phyloP scores from a whole-genome alignment of 2,329 filamentous ascomycete genomes.

The Pyrenochaeta sp. region DNA sequence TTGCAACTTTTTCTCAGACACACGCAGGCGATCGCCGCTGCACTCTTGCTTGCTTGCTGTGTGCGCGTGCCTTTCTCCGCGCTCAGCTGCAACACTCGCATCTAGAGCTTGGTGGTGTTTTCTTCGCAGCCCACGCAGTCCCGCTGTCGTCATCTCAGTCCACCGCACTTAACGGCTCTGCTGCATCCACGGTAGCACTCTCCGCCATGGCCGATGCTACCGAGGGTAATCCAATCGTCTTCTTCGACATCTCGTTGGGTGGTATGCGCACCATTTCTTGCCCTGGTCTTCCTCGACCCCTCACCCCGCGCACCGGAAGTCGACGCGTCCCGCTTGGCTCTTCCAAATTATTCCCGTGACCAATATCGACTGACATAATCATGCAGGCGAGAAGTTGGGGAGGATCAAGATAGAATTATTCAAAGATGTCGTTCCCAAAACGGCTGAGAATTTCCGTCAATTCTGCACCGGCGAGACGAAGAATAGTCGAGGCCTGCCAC shows the following conservation, averaged over 20 bases:
- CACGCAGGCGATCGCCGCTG: conserved; percentile 21
- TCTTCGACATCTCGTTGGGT: conserved; percentile 82
- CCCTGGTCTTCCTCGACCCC: conserved; percentile 7
- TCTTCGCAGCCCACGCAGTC: too few species aligned
- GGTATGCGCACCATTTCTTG: conserved; percentile 58
- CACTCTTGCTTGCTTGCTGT: neutral
- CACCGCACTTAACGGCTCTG: conserved; percentile 27
- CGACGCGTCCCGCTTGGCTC: conserved; percentile 15
- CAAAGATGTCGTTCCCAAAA: conserved; percentile 81
- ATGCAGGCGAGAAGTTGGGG: conserved; percentile 44
- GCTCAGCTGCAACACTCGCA: too few species aligned
- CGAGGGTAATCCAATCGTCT: conserved; percentile 62
- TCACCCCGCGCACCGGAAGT: conserved; percentile 19
- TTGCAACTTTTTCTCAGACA: conserved; percentile 9
- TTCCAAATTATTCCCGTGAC: too few species aligned
- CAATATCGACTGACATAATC: conserved; percentile 37
- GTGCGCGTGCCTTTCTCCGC: too few species aligned
- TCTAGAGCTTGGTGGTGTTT: too few species aligned
- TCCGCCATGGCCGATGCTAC: conserved; percentile 44
- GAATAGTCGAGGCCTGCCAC: conserved; percentile 75
- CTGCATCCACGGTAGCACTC: conserved; percentile 26
- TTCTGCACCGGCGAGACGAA: conserved; percentile 96
- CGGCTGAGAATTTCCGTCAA: conserved; percentile 95
- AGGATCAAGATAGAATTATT: conserved; percentile 70
- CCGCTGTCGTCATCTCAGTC: conserved; percentile 8